A percentile compares a stretch with the other conserved stretches of the same genome.
Evolutionary conservation across 2,329 filamentous ascomycete genomes (phyloP).

Genomic region (Sporothrix luriei): DNA sequence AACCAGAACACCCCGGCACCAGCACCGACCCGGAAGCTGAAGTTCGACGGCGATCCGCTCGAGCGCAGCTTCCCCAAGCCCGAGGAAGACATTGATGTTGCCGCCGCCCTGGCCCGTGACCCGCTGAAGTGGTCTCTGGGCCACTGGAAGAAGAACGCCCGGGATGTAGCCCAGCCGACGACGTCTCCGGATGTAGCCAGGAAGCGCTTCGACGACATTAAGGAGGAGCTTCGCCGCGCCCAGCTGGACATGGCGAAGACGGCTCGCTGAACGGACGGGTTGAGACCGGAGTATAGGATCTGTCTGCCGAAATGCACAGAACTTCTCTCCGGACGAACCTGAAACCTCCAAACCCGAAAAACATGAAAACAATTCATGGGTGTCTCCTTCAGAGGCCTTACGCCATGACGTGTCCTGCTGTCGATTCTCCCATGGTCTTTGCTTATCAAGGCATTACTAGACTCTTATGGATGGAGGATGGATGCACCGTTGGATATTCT

Average conservation of each 20-base stretch:
- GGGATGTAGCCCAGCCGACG: conserved; percentile 39
- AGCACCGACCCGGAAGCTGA: not conserved
- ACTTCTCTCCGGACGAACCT: not conserved
- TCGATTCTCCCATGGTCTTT: not conserved
- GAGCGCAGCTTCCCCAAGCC: conserved; percentile 49
- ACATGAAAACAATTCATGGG: too few species aligned
- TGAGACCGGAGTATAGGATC: not conserved
- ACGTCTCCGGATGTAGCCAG: conserved; percentile 39
- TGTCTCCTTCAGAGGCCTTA: not conserved
- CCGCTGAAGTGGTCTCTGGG: conserved; percentile 48
- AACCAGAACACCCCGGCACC: not conserved
- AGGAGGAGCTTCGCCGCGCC: conserved; percentile 51
- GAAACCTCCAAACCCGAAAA: not conserved
- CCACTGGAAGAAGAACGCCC: conserved; percentile 42
- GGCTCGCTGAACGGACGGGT: not conserved
- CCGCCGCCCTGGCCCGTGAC: conserved; percentile 49
- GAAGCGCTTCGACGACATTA: conserved; percentile 51
- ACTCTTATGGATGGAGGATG: not conserved
- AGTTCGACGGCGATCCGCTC: conserved; percentile 41
- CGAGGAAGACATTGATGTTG: conserved; percentile 45
- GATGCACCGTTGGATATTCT: not conserved
- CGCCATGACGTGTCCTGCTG: not conserved
- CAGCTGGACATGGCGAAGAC: conserved; percentile 39
- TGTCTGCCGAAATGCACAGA: too few species aligned
- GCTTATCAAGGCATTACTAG: not conserved